Conservation (phyloP, 2,329 filamentous ascomycete species). For the Coleophoma crateriformis region DNA sequence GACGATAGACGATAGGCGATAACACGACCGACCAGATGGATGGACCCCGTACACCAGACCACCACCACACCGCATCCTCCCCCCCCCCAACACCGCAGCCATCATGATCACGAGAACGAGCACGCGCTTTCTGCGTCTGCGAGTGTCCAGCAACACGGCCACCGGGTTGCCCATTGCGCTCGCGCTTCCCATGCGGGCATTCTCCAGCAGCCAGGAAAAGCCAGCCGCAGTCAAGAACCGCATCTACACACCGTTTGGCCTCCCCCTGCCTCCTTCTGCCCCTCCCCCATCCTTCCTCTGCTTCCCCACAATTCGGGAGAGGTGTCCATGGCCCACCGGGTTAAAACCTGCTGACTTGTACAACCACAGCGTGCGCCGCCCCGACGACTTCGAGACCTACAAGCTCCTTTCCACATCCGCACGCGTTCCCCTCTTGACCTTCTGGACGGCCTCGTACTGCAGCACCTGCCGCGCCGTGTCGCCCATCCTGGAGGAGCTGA, state of each 20-base stretch:
- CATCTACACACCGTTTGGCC: slow-evolving; percentile 32
- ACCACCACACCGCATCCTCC: too few species aligned
- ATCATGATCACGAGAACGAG: slow-evolving; percentile 16
- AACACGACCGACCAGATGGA: too few species aligned
- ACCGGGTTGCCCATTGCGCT: not conserved
- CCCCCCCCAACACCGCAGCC: not conserved
- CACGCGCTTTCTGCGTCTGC: slow-evolving; percentile 1
- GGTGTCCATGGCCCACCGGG: too few species aligned
- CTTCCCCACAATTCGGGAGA: not conserved
- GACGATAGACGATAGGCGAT: too few species aligned
- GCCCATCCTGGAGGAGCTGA: slow-evolving; percentile 41
- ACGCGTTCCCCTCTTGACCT: slow-evolving; percentile 48
- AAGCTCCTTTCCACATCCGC: slow-evolving; percentile 48
- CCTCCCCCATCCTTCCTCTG: not conserved
- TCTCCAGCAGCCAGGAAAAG: slow-evolving; percentile 15
- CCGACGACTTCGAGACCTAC: slow-evolving; percentile 49
- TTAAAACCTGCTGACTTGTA: too few species aligned
- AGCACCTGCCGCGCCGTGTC: slow-evolving; percentile 44
- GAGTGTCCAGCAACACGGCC: slow-evolving; percentile 13
- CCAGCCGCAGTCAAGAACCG: slow-evolving; percentile 30
- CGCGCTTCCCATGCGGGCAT: slow-evolving; percentile 8
- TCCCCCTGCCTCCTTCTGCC: slow-evolving; percentile 2
- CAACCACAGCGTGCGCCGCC: slow-evolving; percentile 42
- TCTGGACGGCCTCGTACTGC: slow-evolving; percentile 57
- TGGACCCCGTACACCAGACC: too few species aligned